Base-by-base conservation (phyloP, 768 basidiomycete species). In the Russula earlei region DNA sequence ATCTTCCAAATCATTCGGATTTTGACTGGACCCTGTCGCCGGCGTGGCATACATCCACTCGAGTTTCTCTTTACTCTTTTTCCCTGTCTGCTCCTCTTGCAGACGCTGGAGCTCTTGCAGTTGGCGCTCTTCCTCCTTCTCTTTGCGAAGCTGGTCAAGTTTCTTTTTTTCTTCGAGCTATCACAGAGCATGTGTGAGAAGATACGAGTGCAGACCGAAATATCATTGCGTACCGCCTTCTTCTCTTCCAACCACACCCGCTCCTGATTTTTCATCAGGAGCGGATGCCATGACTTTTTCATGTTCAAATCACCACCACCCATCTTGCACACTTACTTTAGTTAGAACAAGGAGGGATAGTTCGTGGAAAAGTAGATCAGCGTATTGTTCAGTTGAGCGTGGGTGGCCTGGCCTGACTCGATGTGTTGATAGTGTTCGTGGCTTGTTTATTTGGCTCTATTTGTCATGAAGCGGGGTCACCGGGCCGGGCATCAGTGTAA, bases 1-100 rank as follows among this genome's bases (percentile, higher is more conserved):
- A 64, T 94, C 92, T 73, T 99, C 96, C 62, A 98, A 70, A 59
- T 98, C 95, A 63, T 92, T 95, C 31, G 86, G 69, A 66, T 92
- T 93, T 63, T 87, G 82, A 51, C 74, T 85, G 58, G 77, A 85
- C n/a, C 94, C 94, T 4, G 87, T 84, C 1, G 92, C 91, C 4
- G 96, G 96, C 1, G 95, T 96, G n/a, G 95, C 76, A 73, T 98
- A 99, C 91, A 99, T 95, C 96, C 96, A 99, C 68, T 99, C 96
- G 47, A 99, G 69, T 67, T 92, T 92, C 71, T 97, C 94, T 49
- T 86, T 82, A 61, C 90, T 75, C 72, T 94, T 96, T 76, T 87
- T 92, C 33, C 95, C 95, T 10, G 95, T 97, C 62, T 94, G 83
- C 62, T 90, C 89, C 68, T 95, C 93, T 69, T 98, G 95, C 54